A percentile compares a stretch with the other conserved stretches of the same genome.
These are phyloP conservation scores for Dalbergia cochinchinensis DNA, from an alignment of 306 rosid species.

Conservation along the genomic window DNA sequence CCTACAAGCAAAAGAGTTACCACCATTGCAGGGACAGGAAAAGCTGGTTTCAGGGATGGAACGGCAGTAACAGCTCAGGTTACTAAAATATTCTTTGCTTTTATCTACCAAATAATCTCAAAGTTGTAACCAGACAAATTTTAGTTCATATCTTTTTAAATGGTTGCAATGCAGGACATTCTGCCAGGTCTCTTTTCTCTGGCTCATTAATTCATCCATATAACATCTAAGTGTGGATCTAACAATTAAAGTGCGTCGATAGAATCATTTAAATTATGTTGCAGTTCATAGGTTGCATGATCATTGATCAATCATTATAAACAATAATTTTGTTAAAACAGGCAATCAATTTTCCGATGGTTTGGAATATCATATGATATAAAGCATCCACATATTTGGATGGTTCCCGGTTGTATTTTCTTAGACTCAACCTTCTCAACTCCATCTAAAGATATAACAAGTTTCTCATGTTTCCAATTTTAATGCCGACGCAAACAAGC, in stretches of 20 bases:
- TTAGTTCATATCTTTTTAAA: constrained; percentile 26
- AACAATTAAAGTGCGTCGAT: constrained; percentile 25
- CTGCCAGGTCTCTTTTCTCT: constrained; percentile 15
- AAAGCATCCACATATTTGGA: constrained; percentile 18
- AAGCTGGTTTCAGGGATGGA: constrained; percentile 92
- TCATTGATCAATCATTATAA: constrained; percentile 28
- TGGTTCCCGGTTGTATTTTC: background rate
- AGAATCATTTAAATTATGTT: constrained; percentile 26
- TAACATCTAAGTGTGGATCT: background rate
- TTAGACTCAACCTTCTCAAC: constrained; percentile 27
- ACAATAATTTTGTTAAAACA: background rate
- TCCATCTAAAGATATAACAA: constrained; percentile 32
- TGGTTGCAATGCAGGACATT: constrained; percentile 16
- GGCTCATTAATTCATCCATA: background rate
- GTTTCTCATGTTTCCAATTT: constrained; percentile 29
- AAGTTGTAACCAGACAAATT: constrained; percentile 20
- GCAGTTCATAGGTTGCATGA: constrained; percentile 16
- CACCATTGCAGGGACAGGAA: constrained; percentile 89
- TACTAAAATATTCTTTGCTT: constrained; percentile 31
- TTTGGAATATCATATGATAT: constrained; percentile 35
- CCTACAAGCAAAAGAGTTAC: constrained; percentile 77
- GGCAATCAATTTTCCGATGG: background rate
- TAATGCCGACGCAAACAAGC: constrained; percentile 15
- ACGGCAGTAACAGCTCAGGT: constrained; percentile 80
- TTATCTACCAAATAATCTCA: constrained; percentile 16